Evolutionary conservation across 306 rosid species (phyloP), one percentile per base, ranked within the genome.

Genomic region (Crataegus laevigata): DNA sequence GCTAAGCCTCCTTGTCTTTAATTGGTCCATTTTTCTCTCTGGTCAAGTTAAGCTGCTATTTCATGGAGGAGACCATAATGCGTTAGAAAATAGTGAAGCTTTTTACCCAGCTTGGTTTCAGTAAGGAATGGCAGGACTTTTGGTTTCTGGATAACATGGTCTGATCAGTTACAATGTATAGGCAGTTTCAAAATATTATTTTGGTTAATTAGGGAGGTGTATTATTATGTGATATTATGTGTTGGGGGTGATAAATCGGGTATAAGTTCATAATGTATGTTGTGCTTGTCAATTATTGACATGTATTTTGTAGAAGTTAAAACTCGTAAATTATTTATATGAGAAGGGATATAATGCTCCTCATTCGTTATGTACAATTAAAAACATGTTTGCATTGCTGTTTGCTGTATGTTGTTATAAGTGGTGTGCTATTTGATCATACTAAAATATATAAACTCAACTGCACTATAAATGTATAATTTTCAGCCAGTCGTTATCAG

Each of bases 301-400:
- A 6, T 9, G 36, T 24, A 26, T 40, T 51, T 40, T 59, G 68
- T 59, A 5, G 42, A 72, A 59, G 47, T 59, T 11, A 38, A 72
- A 72, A 14, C 61, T 73, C 58, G 58, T 73, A 40, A 59, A 73
- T 73, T n/a, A 73, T 73, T 55, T 73, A 59, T 42, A 59, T 40
- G 42, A 9, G 57, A 26, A 40, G n/a, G 65, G 34, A 13, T 59
- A 67, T 25, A 36, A 70, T 14, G 36, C 36, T 34, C 66, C 67
- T 62, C 67, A 55, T 34, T 72, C 54, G 11, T 34, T 55, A 3
- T 70, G 74, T 58, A 50, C 47, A 5, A 47, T 15, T 4, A 47
- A 47, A 47, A 47, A 15, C 21, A 47, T 15, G 21, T 47, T 50
- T 50, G 21, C 54, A 50, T 47, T 47, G 54, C 21, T 47, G 21